Percentiles rank a stretch among this genome's conserved stretches.
Evolutionary conservation across 495 filamentous ascomycete species (phyloP).

Genomic region (Penicillium coffeae): DNA sequence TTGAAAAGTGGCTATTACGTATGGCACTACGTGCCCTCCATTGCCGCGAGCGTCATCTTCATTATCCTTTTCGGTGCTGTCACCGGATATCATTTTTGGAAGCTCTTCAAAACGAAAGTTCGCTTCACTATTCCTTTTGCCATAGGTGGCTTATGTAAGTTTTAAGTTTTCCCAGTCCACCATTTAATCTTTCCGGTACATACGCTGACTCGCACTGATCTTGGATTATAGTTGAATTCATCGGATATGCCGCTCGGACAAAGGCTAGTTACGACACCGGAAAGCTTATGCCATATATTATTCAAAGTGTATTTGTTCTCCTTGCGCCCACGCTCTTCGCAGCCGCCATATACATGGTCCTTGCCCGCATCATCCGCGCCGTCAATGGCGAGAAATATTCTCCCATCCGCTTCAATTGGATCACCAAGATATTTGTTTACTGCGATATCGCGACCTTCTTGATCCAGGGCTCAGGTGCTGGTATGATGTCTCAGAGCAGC

Average conservation of each 20-base stretch:
- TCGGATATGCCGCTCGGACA: constrained; percentile 41
- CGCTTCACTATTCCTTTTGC: constrained; percentile 13
- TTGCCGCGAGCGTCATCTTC: constrained; percentile 46
- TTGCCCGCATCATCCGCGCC: constrained; percentile 40
- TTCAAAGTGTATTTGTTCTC: constrained; percentile 26
- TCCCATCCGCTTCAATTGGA: not conserved
- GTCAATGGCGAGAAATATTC: constrained; percentile 32
- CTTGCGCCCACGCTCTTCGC: constrained; percentile 36
- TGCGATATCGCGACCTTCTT: constrained; percentile 18
- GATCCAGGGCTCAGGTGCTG: constrained; percentile 10
- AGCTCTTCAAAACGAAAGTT: constrained; percentile 5
- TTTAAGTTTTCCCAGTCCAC: too few relatives aligned
- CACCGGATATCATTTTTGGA: constrained; percentile 36
- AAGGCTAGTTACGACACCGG: constrained; percentile 12
- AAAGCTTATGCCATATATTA: constrained; percentile 16
- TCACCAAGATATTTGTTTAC: constrained; percentile 19
- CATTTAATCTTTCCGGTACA: not conserved
- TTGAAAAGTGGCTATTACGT: constrained; percentile 11
- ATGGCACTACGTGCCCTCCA: constrained; percentile 33
- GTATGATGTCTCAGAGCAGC: constrained; percentile 7
- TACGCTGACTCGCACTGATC: constrained; percentile 2
- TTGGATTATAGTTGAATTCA: constrained; percentile 39
- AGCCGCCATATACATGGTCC: constrained; percentile 51
- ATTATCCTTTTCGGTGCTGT: constrained; percentile 42
- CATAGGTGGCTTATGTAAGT: constrained; percentile 22